phyloP scores from a whole-genome alignment of 1,139 yeast species.

The Magnusiomyces sp. region DNA sequence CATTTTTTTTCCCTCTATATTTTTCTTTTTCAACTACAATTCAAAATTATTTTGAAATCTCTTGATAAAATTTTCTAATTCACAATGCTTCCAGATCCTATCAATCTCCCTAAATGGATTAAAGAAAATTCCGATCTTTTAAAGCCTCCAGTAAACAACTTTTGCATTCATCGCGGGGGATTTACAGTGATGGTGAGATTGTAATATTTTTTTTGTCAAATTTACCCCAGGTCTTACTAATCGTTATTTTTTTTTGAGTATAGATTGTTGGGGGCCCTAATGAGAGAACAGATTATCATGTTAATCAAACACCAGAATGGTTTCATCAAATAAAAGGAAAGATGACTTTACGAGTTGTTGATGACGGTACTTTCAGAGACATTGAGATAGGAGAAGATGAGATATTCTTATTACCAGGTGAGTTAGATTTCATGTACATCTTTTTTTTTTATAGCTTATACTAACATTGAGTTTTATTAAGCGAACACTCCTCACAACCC shows the following conservation, averaged over 20 bases:
- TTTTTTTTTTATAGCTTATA: neutral
- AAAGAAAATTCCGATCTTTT: constrained; percentile 64
- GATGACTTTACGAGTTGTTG: constrained; percentile 81
- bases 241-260: neutral
- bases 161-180: constrained; percentile 82
- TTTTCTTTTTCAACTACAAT: too few relatives aligned
- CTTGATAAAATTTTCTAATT: neutral
- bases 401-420: constrained; percentile 65
- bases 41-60: too few relatives aligned
- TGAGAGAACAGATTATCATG: constrained; percentile 85
- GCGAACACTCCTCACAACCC: constrained; percentile 87
- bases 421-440: constrained; percentile 8
- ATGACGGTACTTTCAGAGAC: constrained; percentile 68
- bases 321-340: constrained; percentile 80
- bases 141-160: constrained; percentile 90
- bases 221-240: neutral
- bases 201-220: neutral
- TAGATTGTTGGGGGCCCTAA: constrained; percentile 86
- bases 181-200: constrained; percentile 73
- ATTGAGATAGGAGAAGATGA: constrained; percentile 77
- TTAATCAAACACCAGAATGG: constrained; percentile 92
- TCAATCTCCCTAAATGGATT: constrained; percentile 74
- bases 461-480: constrained; percentile 3
- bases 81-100: constrained; percentile 56
- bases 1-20: too few relatives aligned